Percentiles rank a stretch among this genome's conserved stretches.
phyloP scores from a whole-genome alignment of 225 moss, liverwort and hornwort species.

The Physcomitrium patens region DNA sequence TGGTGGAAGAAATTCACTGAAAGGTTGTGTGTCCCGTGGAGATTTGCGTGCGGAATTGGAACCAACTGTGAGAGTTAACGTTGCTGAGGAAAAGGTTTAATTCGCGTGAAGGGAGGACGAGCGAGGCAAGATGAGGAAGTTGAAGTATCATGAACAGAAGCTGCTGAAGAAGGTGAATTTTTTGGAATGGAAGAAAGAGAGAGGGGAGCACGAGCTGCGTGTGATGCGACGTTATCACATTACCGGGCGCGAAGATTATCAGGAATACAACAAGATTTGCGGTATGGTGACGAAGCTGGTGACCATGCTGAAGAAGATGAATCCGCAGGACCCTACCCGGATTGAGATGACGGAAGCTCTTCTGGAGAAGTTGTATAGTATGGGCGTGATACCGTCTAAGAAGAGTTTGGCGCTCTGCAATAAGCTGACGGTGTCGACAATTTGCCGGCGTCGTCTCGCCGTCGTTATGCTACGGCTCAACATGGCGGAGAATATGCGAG shows the following conservation, averaged over 20 bases:
- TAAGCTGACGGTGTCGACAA: constrained; percentile 81
- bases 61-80: too few relatives aligned
- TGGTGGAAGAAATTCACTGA: too few relatives aligned
- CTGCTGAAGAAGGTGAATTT: constrained; percentile 97
- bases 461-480: constrained; percentile 84
- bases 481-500: constrained; percentile 90
- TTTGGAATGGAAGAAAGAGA: constrained; percentile 98
- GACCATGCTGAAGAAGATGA: constrained; percentile 82
- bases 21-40: too few relatives aligned
- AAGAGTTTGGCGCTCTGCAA: constrained; percentile 74
- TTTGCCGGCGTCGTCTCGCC: constrained; percentile 83
- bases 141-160: constrained; percentile 95
- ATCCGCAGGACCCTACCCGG: constrained; percentile 73
- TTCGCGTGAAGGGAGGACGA: too few relatives aligned
- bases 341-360: constrained; percentile 89
- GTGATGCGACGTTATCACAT: constrained; percentile 94
- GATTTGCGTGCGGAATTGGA: too few relatives aligned
- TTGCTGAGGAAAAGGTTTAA: too few relatives aligned
- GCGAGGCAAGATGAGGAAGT: constrained; percentile 75
- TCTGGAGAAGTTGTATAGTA: constrained; percentile 85
- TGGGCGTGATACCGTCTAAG: constrained; percentile 87
- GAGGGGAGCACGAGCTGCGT: constrained; percentile 69
- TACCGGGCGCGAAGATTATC: constrained; percentile 94
- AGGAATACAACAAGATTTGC: constrained; percentile 83
- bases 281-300: constrained; percentile 94